Percentiles rank a stretch among this genome's conserved stretches.
Evolutionary conservation across 495 filamentous ascomycete genomes (phyloP).

Genomic region (Penicillium dipodomyicola): DNA sequence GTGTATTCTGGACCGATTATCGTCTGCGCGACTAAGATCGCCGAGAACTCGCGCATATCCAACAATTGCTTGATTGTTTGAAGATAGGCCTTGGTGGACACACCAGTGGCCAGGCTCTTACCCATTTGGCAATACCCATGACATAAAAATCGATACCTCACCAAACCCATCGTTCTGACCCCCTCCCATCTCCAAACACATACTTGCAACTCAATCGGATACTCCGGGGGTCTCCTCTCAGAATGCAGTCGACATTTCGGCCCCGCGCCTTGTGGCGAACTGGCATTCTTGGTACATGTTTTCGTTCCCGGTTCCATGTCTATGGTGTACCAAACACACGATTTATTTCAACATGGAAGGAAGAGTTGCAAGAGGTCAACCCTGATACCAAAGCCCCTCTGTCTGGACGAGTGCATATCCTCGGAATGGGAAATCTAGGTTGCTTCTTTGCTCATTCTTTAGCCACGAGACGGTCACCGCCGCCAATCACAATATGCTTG

Average conservation of each 20-base stretch:
- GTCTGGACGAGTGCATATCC: conserved; percentile 54
- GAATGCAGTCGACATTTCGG: conserved; percentile 38
- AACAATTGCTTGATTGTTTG: neutral
- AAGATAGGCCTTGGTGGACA: conserved; percentile 1
- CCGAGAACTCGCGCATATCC: neutral
- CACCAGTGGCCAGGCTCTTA: neutral
- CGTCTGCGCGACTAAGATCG: conserved; percentile 19
- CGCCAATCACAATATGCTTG: conserved; percentile 57
- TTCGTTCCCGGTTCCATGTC: conserved; percentile 8
- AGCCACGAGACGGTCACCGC: conserved; percentile 53
- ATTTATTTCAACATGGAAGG: conserved; percentile 33
- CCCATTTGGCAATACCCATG: neutral
- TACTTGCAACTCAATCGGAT: conserved; percentile 1
- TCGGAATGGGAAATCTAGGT: conserved; percentile 58
- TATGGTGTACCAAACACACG: conserved; percentile 11
- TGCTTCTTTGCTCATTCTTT: conserved; percentile 61
- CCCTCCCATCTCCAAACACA: neutral
- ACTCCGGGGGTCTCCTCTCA: conserved; percentile 21
- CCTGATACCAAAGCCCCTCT: conserved; percentile 19
- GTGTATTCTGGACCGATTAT: conserved; percentile 14
- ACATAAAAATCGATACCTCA: neutral
- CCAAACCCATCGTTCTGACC: neutral
- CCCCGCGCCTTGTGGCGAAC: conserved; percentile 43
- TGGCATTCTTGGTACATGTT: conserved; percentile 22
- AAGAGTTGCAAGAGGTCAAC: conserved; percentile 31